Percentiles rank a stretch among this genome's conserved stretches.
These are phyloP conservation scores for Trichoderma cornu-damae DNA, from an alignment of 2,329 filamentous ascomycete species.

Conservation along the genomic window DNA sequence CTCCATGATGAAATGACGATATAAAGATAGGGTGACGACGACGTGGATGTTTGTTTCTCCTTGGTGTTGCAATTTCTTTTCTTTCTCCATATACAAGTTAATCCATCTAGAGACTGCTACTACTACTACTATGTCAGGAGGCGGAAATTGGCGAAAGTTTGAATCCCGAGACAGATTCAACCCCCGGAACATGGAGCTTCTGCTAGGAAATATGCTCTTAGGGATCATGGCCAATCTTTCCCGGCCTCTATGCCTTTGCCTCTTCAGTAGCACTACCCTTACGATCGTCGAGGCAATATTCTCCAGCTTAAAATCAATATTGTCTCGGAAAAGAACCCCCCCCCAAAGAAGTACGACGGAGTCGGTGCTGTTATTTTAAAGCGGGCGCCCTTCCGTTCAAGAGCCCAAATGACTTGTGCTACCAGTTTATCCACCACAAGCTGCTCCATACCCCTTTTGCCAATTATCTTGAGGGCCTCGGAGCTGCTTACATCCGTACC, in stretches of 20 bases:
- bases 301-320: background rate
- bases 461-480: background rate
- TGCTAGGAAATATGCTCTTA: background rate
- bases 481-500: background rate
- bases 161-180: background rate
- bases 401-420: background rate
- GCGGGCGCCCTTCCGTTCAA: background rate
- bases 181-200: background rate
- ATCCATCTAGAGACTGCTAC: too few relatives aligned
- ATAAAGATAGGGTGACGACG: background rate
- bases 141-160: background rate
- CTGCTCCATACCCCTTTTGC: background rate
- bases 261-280: background rate
- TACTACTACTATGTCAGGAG: background rate
- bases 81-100: too few relatives aligned
- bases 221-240: background rate
- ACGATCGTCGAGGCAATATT: background rate
- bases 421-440: background rate
- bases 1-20: background rate
- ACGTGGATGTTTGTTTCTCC: background rate
- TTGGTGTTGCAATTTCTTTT: too few relatives aligned
- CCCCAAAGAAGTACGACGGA: too few relatives aligned
- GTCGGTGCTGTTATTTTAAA: constrained; percentile 6
- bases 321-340: constrained; percentile 4
- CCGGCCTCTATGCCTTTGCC: background rate